phyloP scores from a whole-genome alignment of 2,329 filamentous ascomycete genomes.

The Diplodia mutila region DNA sequence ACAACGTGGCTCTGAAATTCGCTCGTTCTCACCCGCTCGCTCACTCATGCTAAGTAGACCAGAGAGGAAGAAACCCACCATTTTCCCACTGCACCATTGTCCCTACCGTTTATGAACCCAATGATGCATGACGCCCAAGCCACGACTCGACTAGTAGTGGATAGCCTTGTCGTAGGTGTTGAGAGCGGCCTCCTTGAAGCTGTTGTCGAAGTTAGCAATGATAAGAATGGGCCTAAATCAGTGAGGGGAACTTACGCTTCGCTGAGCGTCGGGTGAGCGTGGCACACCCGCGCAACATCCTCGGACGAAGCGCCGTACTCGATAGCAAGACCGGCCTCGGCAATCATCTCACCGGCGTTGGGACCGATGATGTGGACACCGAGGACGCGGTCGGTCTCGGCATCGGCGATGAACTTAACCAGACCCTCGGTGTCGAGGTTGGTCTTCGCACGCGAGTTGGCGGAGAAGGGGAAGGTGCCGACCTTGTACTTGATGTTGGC shows the following conservation, averaged over 20 bases:
- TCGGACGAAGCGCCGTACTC: constrained; percentile 97
- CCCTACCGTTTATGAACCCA: not conserved
- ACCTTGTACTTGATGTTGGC: constrained; percentile 88
- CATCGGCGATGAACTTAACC: constrained; percentile 96
- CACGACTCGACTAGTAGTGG: constrained; percentile 67
- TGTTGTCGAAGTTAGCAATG: not conserved
- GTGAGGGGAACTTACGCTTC: constrained; percentile 63
- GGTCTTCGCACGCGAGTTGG: constrained; percentile 98
- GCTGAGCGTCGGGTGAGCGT: constrained; percentile 92
- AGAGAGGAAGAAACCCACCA: constrained; percentile 6
- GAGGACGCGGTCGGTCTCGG: constrained; percentile 92
- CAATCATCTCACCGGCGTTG: constrained; percentile 99
- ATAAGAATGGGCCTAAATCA: not conserved
- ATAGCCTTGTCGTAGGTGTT: constrained; percentile 94
- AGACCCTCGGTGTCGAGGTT: constrained; percentile 94
- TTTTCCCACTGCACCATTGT: constrained; percentile 3
- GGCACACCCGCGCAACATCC: constrained; percentile 73
- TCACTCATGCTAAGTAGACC: constrained; percentile 8
- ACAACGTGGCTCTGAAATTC: not conserved
- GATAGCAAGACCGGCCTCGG: constrained; percentile 89
- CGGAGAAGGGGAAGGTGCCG: constrained; percentile 94
- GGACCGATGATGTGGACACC: constrained; percentile 96
- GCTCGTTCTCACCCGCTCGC: constrained; percentile 4
- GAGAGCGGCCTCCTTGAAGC: constrained; percentile 99
- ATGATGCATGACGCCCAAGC: constrained; percentile 3